phyloP scores from a whole-genome alignment of 176 grass and related monocot genomes.

The Stipa capillata region DNA sequence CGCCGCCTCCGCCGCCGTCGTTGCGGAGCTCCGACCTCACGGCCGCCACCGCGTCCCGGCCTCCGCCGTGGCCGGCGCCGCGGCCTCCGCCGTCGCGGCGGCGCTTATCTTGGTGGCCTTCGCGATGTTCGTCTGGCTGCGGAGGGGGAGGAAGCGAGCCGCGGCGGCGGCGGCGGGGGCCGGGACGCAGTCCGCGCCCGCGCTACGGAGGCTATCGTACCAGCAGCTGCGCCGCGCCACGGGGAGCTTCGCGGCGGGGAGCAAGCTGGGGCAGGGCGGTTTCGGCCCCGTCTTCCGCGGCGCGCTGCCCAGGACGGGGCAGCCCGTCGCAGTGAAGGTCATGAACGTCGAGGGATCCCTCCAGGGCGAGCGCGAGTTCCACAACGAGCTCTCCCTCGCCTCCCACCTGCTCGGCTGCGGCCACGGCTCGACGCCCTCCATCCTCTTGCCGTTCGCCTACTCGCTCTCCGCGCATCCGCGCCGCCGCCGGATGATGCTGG shows the following conservation, averaged over 20 bases:
- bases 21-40: not conserved
- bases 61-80: not conserved
- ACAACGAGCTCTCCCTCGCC: slow-evolving; percentile 88
- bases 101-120: slow-evolving; percentile 17
- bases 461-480: slow-evolving; percentile 41
- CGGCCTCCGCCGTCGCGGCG: not conserved
- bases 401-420: slow-evolving; percentile 39
- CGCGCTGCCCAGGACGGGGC: slow-evolving; percentile 45
- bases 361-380: slow-evolving; percentile 97
- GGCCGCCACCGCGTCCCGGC: not conserved
- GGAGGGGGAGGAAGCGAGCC: slow-evolving; percentile 23
- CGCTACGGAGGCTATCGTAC: slow-evolving; percentile 55
- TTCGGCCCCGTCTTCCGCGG: slow-evolving; percentile 89
- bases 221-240: slow-evolving; percentile 84
- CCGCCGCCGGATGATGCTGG: slow-evolving; percentile 60
- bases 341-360: slow-evolving; percentile 75
- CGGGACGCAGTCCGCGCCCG: slow-evolving; percentile 4
- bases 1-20: not conserved
- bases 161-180: not conserved
- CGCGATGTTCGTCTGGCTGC: slow-evolving; percentile 39
- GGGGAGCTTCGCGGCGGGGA: slow-evolving; percentile 48
- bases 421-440: slow-evolving; percentile 2
- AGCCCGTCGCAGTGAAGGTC: slow-evolving; percentile 74
- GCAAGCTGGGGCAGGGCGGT: slow-evolving; percentile 83
- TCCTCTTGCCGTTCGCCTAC: slow-evolving; percentile 68